Conservation (phyloP, 2,329 filamentous ascomycete species). For the Xylariaceae sp. region DNA sequence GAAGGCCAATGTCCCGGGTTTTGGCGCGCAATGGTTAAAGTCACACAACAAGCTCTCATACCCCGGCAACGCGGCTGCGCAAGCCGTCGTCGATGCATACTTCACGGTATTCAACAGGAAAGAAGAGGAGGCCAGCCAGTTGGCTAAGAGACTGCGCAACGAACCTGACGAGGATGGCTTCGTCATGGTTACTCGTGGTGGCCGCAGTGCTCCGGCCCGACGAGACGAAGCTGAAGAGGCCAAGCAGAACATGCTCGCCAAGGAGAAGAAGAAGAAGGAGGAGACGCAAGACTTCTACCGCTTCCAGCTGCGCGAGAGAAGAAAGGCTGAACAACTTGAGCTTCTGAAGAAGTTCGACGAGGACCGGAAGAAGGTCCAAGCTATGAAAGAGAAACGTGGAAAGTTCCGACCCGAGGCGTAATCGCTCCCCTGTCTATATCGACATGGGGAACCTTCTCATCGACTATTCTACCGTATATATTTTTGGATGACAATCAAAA, state of each 20-base stretch:
- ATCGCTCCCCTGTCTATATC: constrained; percentile 17
- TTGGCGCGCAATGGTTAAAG: constrained; percentile 56
- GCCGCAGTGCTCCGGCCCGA: constrained; percentile 66
- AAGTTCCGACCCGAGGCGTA: constrained; percentile 51
- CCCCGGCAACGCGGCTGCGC: constrained; percentile 61
- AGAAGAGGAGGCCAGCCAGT: constrained; percentile 58
- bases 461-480: neutral
- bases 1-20: constrained; percentile 47
- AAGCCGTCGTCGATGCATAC: constrained; percentile 74
- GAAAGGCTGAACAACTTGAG: constrained; percentile 67
- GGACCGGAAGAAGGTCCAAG: constrained; percentile 65
- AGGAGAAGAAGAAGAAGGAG: constrained; percentile 56
- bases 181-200: constrained; percentile 80
- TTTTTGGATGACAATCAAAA: neutral
- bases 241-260: constrained; percentile 55
- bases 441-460: neutral
- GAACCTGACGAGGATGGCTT: constrained; percentile 94
- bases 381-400: constrained; percentile 63
- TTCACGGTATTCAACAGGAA: constrained; percentile 75
- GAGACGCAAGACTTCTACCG: constrained; percentile 72
- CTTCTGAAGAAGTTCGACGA: constrained; percentile 69
- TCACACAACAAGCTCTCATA: constrained; percentile 67
- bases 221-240: constrained; percentile 64
- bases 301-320: constrained; percentile 75
- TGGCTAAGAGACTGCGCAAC: constrained; percentile 61